Evolutionary conservation across 1,139 yeast genomes (phyloP).

Genomic region (Saccharomyces hybrid): DNA sequence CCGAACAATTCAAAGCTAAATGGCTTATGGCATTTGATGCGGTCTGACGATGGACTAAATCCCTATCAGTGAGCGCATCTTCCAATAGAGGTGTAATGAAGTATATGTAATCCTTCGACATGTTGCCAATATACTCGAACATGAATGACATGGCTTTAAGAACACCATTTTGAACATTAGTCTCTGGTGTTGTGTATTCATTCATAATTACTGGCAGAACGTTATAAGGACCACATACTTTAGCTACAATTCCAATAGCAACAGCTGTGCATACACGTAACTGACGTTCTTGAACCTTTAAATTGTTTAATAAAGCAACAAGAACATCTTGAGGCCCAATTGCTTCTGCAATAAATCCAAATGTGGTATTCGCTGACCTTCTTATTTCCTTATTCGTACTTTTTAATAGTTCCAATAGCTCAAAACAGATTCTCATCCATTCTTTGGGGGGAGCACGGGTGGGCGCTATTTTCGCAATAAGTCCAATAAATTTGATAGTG

Average conservation of each 20-base stretch:
- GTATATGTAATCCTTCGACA: constrained; percentile 76
- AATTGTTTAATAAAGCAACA: constrained; percentile 73
- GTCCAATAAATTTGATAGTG: constrained; percentile 72
- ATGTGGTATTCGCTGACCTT: constrained; percentile 80
- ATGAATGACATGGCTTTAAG: constrained; percentile 83
- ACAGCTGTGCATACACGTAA: constrained; percentile 96
- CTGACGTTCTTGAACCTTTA: constrained; percentile 93
- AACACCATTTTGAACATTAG: constrained; percentile 93
- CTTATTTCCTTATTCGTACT: constrained; percentile 73
- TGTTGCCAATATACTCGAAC: constrained; percentile 85
- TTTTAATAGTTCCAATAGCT: constrained; percentile 79
- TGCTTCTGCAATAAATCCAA: constrained; percentile 86
- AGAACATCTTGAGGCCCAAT: constrained; percentile 96
- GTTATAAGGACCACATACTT: constrained; percentile 86
- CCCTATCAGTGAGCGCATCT: constrained; percentile 88
- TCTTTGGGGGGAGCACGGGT: constrained; percentile 86
- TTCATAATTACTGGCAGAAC: constrained; percentile 94
- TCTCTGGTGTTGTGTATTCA: constrained; percentile 88
- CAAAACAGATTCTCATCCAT: constrained; percentile 97
- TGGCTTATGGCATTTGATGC: constrained; percentile 86
- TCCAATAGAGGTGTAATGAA: constrained; percentile 76
- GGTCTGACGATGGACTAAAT: constrained; percentile 89
- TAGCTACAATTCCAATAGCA: constrained; percentile 96
- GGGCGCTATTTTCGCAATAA: constrained; percentile 74
- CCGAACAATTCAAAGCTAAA: constrained; percentile 71